Conservation (phyloP, 768 basidiomycete genomes). For the Paxillus ammoniavirescens region DNA sequence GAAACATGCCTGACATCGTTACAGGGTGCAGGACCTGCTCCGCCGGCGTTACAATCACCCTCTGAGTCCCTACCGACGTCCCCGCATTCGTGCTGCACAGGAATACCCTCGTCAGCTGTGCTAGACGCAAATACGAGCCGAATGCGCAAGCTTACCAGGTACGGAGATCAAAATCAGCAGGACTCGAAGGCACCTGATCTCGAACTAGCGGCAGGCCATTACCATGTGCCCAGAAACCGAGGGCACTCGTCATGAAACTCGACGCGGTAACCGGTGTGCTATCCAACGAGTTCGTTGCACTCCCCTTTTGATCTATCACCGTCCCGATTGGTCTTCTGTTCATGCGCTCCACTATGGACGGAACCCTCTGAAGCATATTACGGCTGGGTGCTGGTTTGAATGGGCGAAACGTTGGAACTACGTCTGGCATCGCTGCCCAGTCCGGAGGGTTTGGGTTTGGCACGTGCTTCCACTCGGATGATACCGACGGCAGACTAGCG, state of each 20-base stretch:
- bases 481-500: neutral
- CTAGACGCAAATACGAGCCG: neutral
- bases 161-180: constrained; percentile 16
- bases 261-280: constrained; percentile 5
- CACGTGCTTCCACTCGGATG: neutral
- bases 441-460: constrained; percentile 3
- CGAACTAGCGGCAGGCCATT: constrained; percentile 11
- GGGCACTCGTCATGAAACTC: constrained; percentile 3
- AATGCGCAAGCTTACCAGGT: constrained; percentile 3
- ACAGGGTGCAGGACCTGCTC: constrained; percentile 3
- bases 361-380: constrained; percentile 6
- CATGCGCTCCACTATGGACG: constrained; percentile 3
- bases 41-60: neutral
- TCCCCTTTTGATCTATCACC: constrained; percentile 15
- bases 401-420: constrained; percentile 12
- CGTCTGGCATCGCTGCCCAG: constrained; percentile 20
- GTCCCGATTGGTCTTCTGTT: constrained; percentile 2
- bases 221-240: constrained; percentile 2
- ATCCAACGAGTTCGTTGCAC: constrained; percentile 15
- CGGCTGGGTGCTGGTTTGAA: constrained; percentile 7
- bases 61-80: neutral
- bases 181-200: constrained; percentile 13
- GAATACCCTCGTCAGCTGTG: neutral
- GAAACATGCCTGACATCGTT: neutral
- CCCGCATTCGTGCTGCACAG: constrained; percentile 5